Base-by-base conservation (phyloP, 2,329 filamentous ascomycete species). In the Aureobasidium lini region DNA sequence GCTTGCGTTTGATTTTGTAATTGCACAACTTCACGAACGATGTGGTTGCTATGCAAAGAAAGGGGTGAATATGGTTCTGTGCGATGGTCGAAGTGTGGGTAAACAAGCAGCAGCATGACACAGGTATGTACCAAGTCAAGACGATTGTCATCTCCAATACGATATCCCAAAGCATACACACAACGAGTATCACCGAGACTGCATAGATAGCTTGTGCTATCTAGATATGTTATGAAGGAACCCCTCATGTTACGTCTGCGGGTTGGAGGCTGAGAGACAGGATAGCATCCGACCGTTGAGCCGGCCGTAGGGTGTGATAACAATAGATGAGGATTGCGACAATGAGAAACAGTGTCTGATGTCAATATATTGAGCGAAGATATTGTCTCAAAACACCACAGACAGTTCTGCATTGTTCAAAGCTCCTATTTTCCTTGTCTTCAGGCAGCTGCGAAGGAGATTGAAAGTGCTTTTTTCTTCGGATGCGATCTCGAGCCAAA, bases 391-490 rank as follows among this genome's bases (percentile, higher is more conserved):
- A 37, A 18, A 32, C 29, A 43, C 29, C n/a, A 54, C 37, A 43
- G 37, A 54, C 50, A 54, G 28, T 18, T 23, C 39, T 9, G 15
- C 10, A 6, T 6, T 28, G 36, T 40, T 16, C 9, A 10, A 8
- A 39, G 18, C 32, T 10, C 6, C 9, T 9, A 18, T 15, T 11
- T 13, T n/a, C 3, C 29, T 37, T 43, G 28, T 56, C 13, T 13
- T 56, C 18, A 56, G 52, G 52, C 52, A 56, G 52, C 52, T 28
- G 40, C 40, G 40, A 37, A 56, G 28, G 31, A 56, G 52, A 54
- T 43, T 43, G 37, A 37, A 39, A 29, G 37, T 42, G 32, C 32
- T 31, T 54, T 53, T 37, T 54, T 34, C 37, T 32, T 42, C 50
- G 39, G 31, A 56, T 37, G 16, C 36, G 39, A 28, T 46, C 37